phyloP scores from a whole-genome alignment of 805 yeast genomes.

The Cyberlindnera misumaiensis region DNA sequence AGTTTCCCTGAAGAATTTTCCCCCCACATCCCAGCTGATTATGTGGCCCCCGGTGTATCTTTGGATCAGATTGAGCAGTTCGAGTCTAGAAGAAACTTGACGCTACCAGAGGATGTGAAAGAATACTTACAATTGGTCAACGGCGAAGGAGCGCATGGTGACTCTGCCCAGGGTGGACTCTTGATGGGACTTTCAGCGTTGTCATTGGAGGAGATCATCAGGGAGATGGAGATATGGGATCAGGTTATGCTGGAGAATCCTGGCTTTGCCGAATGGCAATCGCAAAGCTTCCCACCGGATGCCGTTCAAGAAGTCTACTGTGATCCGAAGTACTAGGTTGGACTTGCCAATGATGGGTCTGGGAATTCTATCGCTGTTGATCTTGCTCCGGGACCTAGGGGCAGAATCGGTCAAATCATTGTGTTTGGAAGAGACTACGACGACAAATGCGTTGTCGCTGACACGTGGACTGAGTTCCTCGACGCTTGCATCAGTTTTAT shows the following conservation, averaged over 20 bases:
- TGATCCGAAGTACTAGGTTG: constrained; percentile 81
- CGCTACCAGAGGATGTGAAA: constrained; percentile 15
- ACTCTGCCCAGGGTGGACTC: not conserved
- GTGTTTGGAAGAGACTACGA: constrained; percentile 93
- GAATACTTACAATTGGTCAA: constrained; percentile 3
- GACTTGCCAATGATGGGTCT: constrained; percentile 76
- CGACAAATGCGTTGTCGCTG: constrained; percentile 79
- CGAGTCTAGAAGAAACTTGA: constrained; percentile 36
- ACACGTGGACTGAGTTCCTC: constrained; percentile 84
- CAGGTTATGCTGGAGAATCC: constrained; percentile 1
- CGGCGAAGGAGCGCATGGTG: constrained; percentile 4
- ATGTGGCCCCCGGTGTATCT: not conserved
- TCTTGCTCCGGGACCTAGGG: constrained; percentile 70
- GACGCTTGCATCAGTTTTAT: not conserved
- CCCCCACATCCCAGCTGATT: not conserved
- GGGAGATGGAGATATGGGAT: constrained; percentile 1
- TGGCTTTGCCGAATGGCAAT: constrained; percentile 1
- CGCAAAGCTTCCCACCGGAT: constrained; percentile 57
- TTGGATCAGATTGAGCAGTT: not conserved
- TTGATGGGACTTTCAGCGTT: not conserved
- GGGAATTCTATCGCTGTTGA: constrained; percentile 93
- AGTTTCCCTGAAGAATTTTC: not conserved
- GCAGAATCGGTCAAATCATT: constrained; percentile 87
- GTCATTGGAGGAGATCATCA: constrained; percentile 1
- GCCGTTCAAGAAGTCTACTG: constrained; percentile 71